Evolutionary conservation across 371 early-diverging fungal genomes (phyloP).

Genomic region (Scutellospora calospora): DNA sequence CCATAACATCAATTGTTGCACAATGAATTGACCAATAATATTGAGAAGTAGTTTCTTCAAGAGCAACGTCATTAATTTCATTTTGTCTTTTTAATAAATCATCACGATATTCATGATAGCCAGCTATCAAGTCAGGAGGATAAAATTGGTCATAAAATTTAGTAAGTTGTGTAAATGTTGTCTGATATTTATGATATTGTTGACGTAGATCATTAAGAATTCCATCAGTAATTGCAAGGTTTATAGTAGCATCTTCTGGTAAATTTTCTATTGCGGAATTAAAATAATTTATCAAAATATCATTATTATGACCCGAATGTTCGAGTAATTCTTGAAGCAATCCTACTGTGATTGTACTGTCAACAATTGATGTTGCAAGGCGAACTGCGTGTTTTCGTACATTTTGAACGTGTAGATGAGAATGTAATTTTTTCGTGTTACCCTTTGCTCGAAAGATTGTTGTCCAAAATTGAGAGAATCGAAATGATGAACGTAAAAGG

Average conservation of each 20-base stretch:
- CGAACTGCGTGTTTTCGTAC: not conserved
- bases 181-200: not conserved
- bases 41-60: not conserved
- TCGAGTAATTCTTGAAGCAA: not conserved
- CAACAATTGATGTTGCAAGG: not conserved
- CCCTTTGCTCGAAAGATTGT: conserved; percentile 3
- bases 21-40: conserved; percentile 18
- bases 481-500: not conserved
- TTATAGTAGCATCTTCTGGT: not conserved
- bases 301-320: not conserved
- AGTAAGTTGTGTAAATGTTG: not conserved
- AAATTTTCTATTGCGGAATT: not conserved
- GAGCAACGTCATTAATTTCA: not conserved
- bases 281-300: not conserved
- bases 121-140: not conserved
- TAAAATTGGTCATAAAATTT: not conserved
- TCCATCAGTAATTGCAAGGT: not conserved
- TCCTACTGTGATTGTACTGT: not conserved
- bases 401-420: conserved; percentile 6
- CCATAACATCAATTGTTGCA: not conserved
- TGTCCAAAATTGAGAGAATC: conserved; percentile 7
- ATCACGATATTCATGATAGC: not conserved
- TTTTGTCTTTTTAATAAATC: not conserved
- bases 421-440: not conserved
- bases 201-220: not conserved